A percentile compares a stretch with the other conserved stretches of the same genome.
Evolutionary conservation across 768 basidiomycete species (phyloP).

Genomic region (Suillus spraguei): DNA sequence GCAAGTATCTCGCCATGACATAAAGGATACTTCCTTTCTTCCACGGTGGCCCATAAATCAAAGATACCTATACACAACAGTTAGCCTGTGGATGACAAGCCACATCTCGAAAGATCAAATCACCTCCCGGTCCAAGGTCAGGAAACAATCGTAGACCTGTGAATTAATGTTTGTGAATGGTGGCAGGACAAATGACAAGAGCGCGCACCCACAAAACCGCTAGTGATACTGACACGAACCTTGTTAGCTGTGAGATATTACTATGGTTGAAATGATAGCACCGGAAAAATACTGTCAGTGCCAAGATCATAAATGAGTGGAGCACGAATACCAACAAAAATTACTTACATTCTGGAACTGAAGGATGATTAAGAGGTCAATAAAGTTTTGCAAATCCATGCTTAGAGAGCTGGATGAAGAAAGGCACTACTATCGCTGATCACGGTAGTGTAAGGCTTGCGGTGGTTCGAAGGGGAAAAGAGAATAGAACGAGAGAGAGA

Average conservation of each 20-base stretch:
- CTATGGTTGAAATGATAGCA: neutral
- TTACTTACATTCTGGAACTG: neutral
- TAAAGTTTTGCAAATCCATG: neutral
- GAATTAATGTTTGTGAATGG: neutral
- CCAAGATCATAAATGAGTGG: neutral
- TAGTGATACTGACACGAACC: neutral
- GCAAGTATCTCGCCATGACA: neutral
- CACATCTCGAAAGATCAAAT: neutral
- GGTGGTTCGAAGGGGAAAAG: too few relatives aligned
- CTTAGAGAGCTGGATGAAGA: neutral
- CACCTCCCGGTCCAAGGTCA: conserved; percentile 5
- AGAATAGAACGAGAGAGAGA: too few relatives aligned
- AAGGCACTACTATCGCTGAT: neutral
- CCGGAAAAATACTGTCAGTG: conserved; percentile 1
- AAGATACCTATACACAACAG: neutral
- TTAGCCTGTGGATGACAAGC: neutral
- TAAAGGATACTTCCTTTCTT: neutral
- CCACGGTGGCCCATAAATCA: neutral
- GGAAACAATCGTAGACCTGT: conserved; percentile 3
- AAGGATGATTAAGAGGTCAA: neutral
- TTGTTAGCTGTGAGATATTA: neutral
- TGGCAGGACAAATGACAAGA: neutral
- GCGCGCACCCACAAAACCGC: neutral
- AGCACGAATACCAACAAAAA: neutral
- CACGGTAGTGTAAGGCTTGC: too few relatives aligned